Evolutionary conservation across 1,284 basidiomycete genomes (phyloP), one percentile per base, ranked within the genome.

Genomic region (Pyrrhoderma noxium): DNA sequence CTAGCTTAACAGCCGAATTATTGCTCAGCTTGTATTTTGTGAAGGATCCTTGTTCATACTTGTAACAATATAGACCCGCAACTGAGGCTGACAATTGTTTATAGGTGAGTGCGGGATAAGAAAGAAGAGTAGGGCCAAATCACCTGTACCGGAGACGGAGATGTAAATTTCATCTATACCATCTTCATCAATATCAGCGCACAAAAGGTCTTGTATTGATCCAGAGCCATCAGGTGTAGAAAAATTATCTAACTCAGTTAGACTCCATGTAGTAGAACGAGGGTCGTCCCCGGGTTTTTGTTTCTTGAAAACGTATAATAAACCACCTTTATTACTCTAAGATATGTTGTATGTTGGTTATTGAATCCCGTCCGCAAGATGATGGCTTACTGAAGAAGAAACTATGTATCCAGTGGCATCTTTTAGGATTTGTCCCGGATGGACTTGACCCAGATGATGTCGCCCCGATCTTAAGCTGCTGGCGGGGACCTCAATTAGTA

Each of bases 141-240:
- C 25, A 49, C 54, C 51, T 52, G 27, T n/a, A 39, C 40, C 36
- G 18, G 39, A 44, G 36, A 52, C 51, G 25, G 50, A 48, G 3
- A 49, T 46, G 23, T 52, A 31, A 22, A 56, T 52, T 38, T 56
- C 54, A 41, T 56, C 54, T 19, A 37, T 42, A 13, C 42, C 51
- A 49, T 56, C 54, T 11, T 51, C 50, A 34, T 56, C 47, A 16
- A 56, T 27, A 25, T 56, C 54, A 11, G 21, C 40, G 21, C 54
- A 56, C 21, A 46, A n/a, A 21, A 56, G 27, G 36, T 56, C 51
- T 19, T 45, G 23, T 19, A 52, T 49, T 7, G 41, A 42, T 2
- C 25, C 47, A 19, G 25, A 19, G 7, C 16, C 51, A 18, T 44
- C 22, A 16, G 3, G 11, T 5, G 27, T 31, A 31, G 27, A 5